These are phyloP conservation scores for Daldinia eschscholtzii DNA, from an alignment of 2,329 filamentous ascomycete genomes.

Conservation along the genomic window DNA sequence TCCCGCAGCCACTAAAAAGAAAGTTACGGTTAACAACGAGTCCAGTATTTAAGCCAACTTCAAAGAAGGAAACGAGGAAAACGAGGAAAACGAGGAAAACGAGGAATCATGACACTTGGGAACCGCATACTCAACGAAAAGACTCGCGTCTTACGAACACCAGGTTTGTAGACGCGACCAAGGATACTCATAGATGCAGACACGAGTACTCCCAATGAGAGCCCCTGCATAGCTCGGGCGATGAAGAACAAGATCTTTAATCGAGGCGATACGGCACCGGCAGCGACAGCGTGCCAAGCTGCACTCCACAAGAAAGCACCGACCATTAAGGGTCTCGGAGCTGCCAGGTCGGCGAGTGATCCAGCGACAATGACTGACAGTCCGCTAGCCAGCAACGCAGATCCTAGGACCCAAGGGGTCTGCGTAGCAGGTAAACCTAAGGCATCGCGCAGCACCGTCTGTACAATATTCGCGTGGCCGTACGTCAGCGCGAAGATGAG, in stretches of 20 bases:
- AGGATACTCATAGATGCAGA: conserved; percentile 55
- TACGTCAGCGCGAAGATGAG: conserved; percentile 58
- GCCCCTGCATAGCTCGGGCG: conserved; percentile 55
- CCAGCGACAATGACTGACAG: conserved; percentile 57
- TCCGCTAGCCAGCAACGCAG: conserved; percentile 57
- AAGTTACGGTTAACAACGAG: neutral
- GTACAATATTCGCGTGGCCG: conserved; percentile 57
- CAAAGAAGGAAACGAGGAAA: neutral
- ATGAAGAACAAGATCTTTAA: conserved; percentile 54
- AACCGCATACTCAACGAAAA: conserved; percentile 48
- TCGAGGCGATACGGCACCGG: conserved; percentile 54
- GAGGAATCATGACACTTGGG: neutral
- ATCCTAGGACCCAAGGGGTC: conserved; percentile 59
- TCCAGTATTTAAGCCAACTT: neutral
- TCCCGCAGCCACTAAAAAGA: conserved; percentile 50
- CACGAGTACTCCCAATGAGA: conserved; percentile 53
- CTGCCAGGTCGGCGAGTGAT: conserved; percentile 54
- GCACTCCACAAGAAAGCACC: conserved; percentile 58
- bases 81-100: neutral
- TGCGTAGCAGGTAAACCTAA: conserved; percentile 56
- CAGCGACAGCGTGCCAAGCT: conserved; percentile 55
- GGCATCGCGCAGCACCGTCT: conserved; percentile 54
- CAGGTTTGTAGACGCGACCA: conserved; percentile 55
- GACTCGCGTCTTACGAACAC: conserved; percentile 54
- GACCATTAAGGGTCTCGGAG: conserved; percentile 58